Base-by-base conservation (phyloP, 2,329 filamentous ascomycete genomes). In the Alternaria brassicae region DNA sequence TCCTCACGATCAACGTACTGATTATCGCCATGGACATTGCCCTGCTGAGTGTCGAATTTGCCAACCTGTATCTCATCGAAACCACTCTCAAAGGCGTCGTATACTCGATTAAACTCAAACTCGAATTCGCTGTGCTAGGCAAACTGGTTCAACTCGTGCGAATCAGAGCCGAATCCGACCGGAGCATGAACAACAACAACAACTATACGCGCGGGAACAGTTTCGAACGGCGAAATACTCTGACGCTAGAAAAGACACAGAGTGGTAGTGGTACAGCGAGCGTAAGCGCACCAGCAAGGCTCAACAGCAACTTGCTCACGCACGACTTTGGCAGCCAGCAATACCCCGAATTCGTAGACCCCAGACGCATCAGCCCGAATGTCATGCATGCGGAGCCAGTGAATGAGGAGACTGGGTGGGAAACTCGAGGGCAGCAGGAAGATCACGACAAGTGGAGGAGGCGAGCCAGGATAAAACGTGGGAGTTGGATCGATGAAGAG, bases 101-200 rank as follows among this genome's bases (percentile, higher is more conserved):
- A 6, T 82, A 82, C 68, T 78, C 75, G 42, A 70, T 82, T 64
- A 82, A 82, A 63, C 76, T 85, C 39, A 84, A 85, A 60, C 79
- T 86, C n/a, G 86, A 88, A 71, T 82, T 83, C 61, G 81, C 83
- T 15, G 81, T 88, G 39, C 75, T 88, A 9, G 78, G 84, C 27
- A 77, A 78, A 34, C 69, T 83, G 3, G 79, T 82, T 15, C 69
- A 75, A 36, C 66, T 77, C 25, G 72, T 72, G 37, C 76, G 59
- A 40, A 58, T 62, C 42, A 64, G 65, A 40, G 62, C 58, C 13
- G 63, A 61, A 30, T 70, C 69, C 2, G 65, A 64, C 27, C 66
- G 65, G 40, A 68, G 61, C 30, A 60, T 59, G 9, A 69, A 66
- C 40, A 66, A 58, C 32, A 61, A 27, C 25, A 27, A 53, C 8